Conservation (phyloP, 2,329 filamentous ascomycete species). For the Dothiorella sarmentorum region DNA sequence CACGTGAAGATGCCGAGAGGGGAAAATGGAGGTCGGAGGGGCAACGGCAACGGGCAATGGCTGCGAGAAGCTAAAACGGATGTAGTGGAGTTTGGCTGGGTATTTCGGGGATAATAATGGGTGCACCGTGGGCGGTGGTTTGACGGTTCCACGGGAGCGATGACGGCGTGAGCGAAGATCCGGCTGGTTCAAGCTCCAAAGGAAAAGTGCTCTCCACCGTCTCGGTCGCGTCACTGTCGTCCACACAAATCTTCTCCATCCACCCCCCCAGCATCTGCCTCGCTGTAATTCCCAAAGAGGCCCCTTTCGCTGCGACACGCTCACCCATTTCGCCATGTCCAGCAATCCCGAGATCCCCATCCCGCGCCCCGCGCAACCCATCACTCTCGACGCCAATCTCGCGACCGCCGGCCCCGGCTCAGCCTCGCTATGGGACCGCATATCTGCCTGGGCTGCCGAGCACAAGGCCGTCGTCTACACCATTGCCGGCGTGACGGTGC, state of each 20-base stretch:
- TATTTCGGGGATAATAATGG: slow-evolving; percentile 8
- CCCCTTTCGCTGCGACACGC: background rate
- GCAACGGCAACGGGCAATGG: background rate
- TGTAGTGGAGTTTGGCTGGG: slow-evolving; percentile 2
- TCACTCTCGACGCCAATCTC: slow-evolving; percentile 26
- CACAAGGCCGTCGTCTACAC: slow-evolving; percentile 96
- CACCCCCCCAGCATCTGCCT: slow-evolving; percentile 3
- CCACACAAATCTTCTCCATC: slow-evolving; percentile 12
- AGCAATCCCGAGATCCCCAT: slow-evolving; percentile 35
- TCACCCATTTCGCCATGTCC: slow-evolving; percentile 35
- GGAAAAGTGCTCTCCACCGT: slow-evolving; percentile 16
- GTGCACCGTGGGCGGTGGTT: slow-evolving; percentile 13
- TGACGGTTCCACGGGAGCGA: slow-evolving; percentile 9
- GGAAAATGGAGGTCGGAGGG: background rate
- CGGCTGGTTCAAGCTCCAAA: slow-evolving; percentile 12
- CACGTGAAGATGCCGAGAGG: slow-evolving; percentile 10
- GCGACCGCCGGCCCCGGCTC: slow-evolving; percentile 46
- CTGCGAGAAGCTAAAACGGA: background rate
- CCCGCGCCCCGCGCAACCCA: slow-evolving; percentile 18
- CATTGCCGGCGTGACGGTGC: slow-evolving; percentile 87
- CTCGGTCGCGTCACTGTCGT: slow-evolving; percentile 10
- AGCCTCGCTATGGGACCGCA: slow-evolving; percentile 79
- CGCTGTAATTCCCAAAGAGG: background rate
- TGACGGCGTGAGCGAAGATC: slow-evolving; percentile 16
- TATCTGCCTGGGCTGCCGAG: slow-evolving; percentile 89